Conservation (phyloP, 345 rosid species). For the Salix caprea region DNA sequence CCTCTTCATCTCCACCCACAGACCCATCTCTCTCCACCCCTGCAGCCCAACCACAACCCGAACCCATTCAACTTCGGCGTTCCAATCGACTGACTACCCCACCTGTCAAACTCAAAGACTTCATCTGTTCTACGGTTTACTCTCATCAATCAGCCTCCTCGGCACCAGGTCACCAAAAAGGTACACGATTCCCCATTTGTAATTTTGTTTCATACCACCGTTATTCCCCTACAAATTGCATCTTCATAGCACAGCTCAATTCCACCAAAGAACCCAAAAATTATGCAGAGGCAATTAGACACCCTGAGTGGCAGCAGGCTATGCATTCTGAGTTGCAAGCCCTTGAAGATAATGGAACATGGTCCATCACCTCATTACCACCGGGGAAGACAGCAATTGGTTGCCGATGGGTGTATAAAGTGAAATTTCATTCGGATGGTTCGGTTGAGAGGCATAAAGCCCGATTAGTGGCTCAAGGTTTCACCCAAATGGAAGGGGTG, state of each 20-base stretch:
- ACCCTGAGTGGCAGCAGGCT: background rate
- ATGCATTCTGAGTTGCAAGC: background rate
- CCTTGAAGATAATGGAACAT: background rate
- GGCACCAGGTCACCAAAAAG: background rate
- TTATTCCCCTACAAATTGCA: background rate
- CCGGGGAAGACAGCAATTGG: background rate
- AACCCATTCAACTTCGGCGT: background rate
- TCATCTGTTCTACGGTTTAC: background rate
- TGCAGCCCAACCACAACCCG: no score
- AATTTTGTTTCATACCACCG: conserved; percentile 3
- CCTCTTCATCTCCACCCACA: no score
- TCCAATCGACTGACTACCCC: background rate
- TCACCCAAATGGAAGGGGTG: background rate
- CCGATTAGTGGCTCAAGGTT: background rate
- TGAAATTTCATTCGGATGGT: background rate
- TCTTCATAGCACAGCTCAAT: background rate
- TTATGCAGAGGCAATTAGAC: background rate
- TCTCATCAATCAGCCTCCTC: background rate
- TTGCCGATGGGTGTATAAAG: background rate
- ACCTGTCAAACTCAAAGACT: background rate
- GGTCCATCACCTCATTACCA: background rate
- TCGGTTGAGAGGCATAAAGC: background rate
- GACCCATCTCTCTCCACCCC: no score
- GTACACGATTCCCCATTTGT: background rate
- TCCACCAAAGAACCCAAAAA: background rate